Conservation (phyloP, 2,329 filamentous ascomycete species). For the Teratosphaeria destructans region DNA sequence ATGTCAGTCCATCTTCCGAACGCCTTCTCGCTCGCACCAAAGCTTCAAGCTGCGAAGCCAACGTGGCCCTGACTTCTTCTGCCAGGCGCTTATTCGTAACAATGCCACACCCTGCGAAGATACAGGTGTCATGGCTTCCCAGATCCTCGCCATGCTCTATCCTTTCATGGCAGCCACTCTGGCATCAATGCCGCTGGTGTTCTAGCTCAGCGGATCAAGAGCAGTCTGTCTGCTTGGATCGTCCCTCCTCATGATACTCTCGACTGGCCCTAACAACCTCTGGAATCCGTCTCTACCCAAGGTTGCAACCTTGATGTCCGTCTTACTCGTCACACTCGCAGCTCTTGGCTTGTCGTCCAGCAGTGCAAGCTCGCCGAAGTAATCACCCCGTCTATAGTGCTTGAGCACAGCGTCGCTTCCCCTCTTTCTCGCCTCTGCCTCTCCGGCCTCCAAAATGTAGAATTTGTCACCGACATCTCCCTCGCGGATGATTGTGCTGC, state of each 20-base stretch:
- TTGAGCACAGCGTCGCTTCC: constrained; percentile 62
- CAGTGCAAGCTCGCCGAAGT: constrained; percentile 90
- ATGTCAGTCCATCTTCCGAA: not conserved
- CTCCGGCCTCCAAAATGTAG: constrained; percentile 78
- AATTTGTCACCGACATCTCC: constrained; percentile 88
- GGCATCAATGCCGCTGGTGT: not conserved
- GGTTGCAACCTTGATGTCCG: constrained; percentile 85
- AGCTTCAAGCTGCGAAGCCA: not conserved
- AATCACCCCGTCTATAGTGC: constrained; percentile 81
- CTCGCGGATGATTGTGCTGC: constrained; percentile 77
- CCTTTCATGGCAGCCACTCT: not conserved
- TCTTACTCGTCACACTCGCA: constrained; percentile 73
- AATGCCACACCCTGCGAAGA: not conserved
- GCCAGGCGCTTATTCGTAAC: not conserved
- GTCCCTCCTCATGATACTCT: constrained; percentile 83
- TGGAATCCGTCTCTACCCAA: constrained; percentile 93
- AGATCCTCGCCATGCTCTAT: not conserved
- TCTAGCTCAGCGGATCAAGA: constrained; percentile 11
- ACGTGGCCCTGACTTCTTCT: not conserved
- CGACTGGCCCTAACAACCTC: constrained; percentile 80
- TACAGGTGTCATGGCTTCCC: not conserved
- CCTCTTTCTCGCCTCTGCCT: constrained; percentile 78
- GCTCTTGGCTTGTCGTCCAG: constrained; percentile 89
- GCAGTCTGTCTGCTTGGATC: constrained; percentile 37
- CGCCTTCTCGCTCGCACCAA: not conserved